Conservation (phyloP, 169 alveolate genomes). For the Theileria parva region DNA sequence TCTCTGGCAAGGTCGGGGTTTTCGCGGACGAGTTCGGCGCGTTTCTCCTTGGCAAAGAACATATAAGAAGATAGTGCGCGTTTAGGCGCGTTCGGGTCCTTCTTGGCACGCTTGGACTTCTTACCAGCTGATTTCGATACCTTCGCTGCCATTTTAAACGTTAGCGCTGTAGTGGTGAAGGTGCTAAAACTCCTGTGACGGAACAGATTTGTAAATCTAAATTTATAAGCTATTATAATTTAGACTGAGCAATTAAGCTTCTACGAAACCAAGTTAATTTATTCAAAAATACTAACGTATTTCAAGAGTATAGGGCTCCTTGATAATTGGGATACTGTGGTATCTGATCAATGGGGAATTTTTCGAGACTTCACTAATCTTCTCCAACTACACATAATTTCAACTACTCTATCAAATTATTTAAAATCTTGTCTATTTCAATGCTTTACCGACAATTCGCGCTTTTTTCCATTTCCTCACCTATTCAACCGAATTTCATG, state of each 20-base stretch:
- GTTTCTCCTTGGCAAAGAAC: slow-evolving; percentile 87
- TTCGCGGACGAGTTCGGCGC: slow-evolving; percentile 78
- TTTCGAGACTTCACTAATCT: background rate
- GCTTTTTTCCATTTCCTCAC: background rate
- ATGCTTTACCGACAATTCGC: background rate
- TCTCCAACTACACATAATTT: background rate
- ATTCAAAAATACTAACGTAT: background rate
- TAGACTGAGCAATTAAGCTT: background rate
- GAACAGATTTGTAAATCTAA: slow-evolving; percentile 3
- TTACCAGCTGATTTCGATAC: slow-evolving; percentile 50
- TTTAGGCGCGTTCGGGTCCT: slow-evolving; percentile 88
- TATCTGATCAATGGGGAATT: slow-evolving; percentile 11
- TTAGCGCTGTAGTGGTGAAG: slow-evolving; percentile 8
- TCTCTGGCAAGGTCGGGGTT: slow-evolving; percentile 84
- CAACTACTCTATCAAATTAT: background rate
- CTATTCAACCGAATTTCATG: too few relatives aligned
- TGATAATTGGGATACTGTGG: slow-evolving; percentile 16
- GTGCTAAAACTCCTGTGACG: slow-evolving; percentile 1
- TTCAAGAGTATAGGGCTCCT: slow-evolving; percentile 10
- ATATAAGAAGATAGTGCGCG: slow-evolving; percentile 86
- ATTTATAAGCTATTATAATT: slow-evolving; percentile 5
- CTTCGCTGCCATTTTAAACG: slow-evolving; percentile 68
- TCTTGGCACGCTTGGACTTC: slow-evolving; percentile 67
- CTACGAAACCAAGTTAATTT: background rate
- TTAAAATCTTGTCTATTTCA: background rate